Percentiles rank a stretch among this genome's conserved stretches.
phyloP scores from a whole-genome alignment of 768 basidiomycete genomes.

The Kwoniella europaea region DNA sequence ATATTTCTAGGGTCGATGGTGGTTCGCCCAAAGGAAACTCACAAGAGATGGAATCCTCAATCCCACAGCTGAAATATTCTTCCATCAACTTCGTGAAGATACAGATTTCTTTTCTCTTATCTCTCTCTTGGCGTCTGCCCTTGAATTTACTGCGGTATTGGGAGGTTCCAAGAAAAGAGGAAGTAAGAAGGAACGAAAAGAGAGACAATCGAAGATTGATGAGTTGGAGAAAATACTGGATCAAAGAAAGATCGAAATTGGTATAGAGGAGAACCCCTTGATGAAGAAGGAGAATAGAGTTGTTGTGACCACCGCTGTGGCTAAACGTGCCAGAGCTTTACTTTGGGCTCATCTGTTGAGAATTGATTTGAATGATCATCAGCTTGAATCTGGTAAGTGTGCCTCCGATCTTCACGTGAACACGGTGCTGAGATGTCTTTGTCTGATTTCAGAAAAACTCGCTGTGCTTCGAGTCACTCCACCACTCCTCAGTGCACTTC shows the following conservation, averaged over 20 bases:
- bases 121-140: conserved; percentile 66
- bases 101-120: conserved; percentile 75
- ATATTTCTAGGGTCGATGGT: conserved; percentile 77
- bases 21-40: conserved; percentile 86
- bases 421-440: conserved; percentile 1
- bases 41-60: conserved; percentile 91
- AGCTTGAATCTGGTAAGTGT: conserved; percentile 70
- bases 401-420: no score
- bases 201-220: conserved; percentile 51
- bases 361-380: conserved; percentile 63
- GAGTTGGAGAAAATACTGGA: conserved; percentile 55
- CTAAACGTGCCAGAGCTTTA: conserved; percentile 68
- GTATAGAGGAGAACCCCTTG: conserved; percentile 40
- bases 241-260: conserved; percentile 45
- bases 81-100: conserved; percentile 82
- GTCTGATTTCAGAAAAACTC: conserved; percentile 67
- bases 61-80: conserved; percentile 80
- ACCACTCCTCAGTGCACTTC: conserved; percentile 73
- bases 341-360: conserved; percentile 86
- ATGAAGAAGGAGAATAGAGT: conserved; percentile 44
- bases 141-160: conserved; percentile 56
- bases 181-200: conserved; percentile 56
- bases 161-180: conserved; percentile 41
- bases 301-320: conserved; percentile 52
- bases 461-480: conserved; percentile 74